Evolutionary conservation across 352 stramenopile genomes (phyloP).

Genomic region (Globisporangium polare): DNA sequence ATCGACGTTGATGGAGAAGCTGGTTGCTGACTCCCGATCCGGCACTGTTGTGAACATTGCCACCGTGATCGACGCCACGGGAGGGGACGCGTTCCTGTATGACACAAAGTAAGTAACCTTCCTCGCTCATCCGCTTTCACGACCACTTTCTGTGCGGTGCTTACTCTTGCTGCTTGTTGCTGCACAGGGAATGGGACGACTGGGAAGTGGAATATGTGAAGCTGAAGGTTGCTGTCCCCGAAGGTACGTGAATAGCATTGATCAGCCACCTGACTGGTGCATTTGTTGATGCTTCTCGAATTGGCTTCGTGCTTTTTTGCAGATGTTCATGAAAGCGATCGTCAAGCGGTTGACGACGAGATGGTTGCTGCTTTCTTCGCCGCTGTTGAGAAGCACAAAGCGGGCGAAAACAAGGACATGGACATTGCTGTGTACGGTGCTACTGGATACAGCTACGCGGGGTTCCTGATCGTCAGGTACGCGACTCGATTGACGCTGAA

Average conservation of each 20-base stretch:
- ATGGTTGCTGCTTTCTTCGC: slow-evolving; percentile 63
- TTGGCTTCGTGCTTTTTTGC: not conserved
- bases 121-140: not conserved
- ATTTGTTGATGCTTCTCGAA: slow-evolving; percentile 2
- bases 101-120: slow-evolving; percentile 53
- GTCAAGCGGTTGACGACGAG: slow-evolving; percentile 37
- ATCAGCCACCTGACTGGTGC: not conserved
- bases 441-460: slow-evolving; percentile 65
- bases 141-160: not conserved
- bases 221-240: slow-evolving; percentile 32
- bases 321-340: slow-evolving; percentile 30
- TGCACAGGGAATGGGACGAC: slow-evolving; percentile 78
- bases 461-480: slow-evolving; percentile 72
- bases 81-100: slow-evolving; percentile 65
- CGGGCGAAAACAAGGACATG: slow-evolving; percentile 64
- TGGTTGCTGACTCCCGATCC: slow-evolving; percentile 57
- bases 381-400: slow-evolving; percentile 50
- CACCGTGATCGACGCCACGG: slow-evolving; percentile 75
- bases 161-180: not conserved
- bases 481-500: not conserved
- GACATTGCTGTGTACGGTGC: slow-evolving; percentile 71
- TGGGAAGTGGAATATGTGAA: slow-evolving; percentile 87
- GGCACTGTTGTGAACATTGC: slow-evolving; percentile 67
- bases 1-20: slow-evolving; percentile 77
- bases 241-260: slow-evolving; percentile 23